These are phyloP conservation scores for Talaromyces trachyspermus DNA, from an alignment of 495 filamentous ascomycete genomes.

Conservation along the genomic window DNA sequence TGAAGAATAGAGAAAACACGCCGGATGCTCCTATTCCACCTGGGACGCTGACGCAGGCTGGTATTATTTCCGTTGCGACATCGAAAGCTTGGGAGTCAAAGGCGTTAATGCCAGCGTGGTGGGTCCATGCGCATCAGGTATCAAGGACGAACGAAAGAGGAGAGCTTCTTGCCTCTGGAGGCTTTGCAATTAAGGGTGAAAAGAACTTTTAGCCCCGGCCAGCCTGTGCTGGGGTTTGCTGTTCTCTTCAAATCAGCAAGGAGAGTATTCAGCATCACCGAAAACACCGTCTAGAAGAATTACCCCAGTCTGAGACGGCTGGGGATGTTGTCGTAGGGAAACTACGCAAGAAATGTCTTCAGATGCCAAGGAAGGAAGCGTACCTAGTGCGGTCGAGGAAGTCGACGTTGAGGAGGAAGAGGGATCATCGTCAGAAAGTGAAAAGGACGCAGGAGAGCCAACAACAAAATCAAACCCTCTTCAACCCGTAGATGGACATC, in stretches of 20 bases:
- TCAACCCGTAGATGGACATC: background rate
- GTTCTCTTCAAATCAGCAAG: conserved; percentile 79
- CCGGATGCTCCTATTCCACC: conserved; percentile 83
- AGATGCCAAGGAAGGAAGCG: no score
- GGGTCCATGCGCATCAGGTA: conserved; percentile 82
- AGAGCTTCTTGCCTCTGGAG: conserved; percentile 69
- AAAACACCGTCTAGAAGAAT: conserved; percentile 60
- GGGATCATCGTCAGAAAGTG: conserved; percentile 21
- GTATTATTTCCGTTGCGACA: conserved; percentile 70
- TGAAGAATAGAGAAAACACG: conserved; percentile 72
- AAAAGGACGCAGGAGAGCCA: conserved; percentile 19
- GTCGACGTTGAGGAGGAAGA: conserved; percentile 24
- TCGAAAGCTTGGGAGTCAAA: conserved; percentile 94
- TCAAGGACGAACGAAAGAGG: conserved; percentile 71
- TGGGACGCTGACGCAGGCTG: conserved; percentile 84
- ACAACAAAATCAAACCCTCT: conserved; percentile 4
- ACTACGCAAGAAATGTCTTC: no score
- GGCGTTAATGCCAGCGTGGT: conserved; percentile 89
- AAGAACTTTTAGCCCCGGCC: conserved; percentile 90
- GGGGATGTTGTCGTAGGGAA: no score
- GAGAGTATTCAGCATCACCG: conserved; percentile 76
- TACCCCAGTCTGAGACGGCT: background rate
- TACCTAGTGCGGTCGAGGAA: background rate
- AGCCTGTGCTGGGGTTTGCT: conserved; percentile 78
- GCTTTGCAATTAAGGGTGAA: conserved; percentile 72